Conservation (phyloP, 169 alveolate genomes). For the Plasmodium ovale region DNA sequence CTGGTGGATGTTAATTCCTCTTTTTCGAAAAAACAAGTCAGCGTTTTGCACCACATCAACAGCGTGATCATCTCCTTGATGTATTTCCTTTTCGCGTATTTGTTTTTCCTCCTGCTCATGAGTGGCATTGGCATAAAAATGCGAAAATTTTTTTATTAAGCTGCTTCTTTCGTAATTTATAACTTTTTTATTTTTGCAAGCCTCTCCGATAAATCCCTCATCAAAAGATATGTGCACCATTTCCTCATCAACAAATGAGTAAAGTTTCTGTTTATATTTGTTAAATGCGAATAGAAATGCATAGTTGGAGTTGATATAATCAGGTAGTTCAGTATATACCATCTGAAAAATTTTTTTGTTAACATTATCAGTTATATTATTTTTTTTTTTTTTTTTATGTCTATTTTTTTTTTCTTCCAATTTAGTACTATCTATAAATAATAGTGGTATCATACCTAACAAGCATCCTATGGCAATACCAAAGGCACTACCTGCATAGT, state of each 20-base stretch:
- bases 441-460: constrained; percentile 58
- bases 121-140: too few relatives aligned
- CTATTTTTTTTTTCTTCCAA: constrained; percentile 69
- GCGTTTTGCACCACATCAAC: background rate
- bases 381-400: constrained; percentile 41
- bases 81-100: background rate
- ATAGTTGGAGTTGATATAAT: constrained; percentile 31
- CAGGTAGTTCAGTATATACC: constrained; percentile 28
- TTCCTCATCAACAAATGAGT: background rate
- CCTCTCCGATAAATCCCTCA: constrained; percentile 23
- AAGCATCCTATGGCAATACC: constrained; percentile 70
- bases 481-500: constrained; percentile 64
- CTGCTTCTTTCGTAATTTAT: constrained; percentile 12
- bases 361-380: background rate
- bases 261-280: background rate
- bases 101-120: background rate
- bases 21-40: background rate
- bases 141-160: background rate
- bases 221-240: constrained; percentile 6
- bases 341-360: constrained; percentile 12
- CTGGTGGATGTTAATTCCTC: constrained; percentile 26
- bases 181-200: constrained; percentile 23
- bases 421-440: constrained; percentile 62
- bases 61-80: background rate
- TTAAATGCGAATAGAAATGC: constrained; percentile 56